Evolutionary conservation across 106 monocot species (phyloP).

Genomic region (Ottelia alismoides): DNA sequence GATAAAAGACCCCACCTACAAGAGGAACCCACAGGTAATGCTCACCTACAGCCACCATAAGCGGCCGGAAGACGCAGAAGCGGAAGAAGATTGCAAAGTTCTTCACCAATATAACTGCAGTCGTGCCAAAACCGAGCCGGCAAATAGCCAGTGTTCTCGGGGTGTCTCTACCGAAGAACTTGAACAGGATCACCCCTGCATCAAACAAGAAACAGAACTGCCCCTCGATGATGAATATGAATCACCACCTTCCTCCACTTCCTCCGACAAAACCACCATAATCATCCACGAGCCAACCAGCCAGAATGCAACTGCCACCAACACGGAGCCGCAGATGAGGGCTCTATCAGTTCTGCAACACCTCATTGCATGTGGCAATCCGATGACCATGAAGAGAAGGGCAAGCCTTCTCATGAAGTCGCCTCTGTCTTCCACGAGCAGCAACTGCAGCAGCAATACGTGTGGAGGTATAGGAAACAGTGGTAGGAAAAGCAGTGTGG

Average conservation of each 20-base stretch:
- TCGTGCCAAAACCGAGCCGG: no score
- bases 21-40: neutral
- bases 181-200: neutral
- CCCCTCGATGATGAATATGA: conserved; percentile 18
- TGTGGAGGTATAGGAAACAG: no score
- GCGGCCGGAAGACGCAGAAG: conserved; percentile 9
- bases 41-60: conserved; percentile 7
- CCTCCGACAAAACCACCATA: conserved; percentile 33
- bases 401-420: conserved; percentile 2
- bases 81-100: conserved; percentile 15
- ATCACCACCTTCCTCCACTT: conserved; percentile 39
- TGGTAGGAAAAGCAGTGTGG: conserved; percentile 36
- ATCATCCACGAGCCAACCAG: neutral
- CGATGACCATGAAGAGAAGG: conserved; percentile 12
- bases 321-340: neutral
- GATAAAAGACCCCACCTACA: conserved; percentile 6
- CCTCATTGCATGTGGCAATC: conserved; percentile 72
- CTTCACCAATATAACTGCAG: neutral
- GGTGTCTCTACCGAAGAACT: conserved; percentile 33
- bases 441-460: neutral
- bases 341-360: conserved; percentile 51
- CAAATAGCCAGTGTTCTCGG: conserved; percentile 13
- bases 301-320: neutral
- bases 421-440: neutral
- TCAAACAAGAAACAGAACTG: conserved; percentile 27